Percentiles rank a stretch among this genome's conserved stretches.
phyloP scores from a whole-genome alignment of 805 yeast species.

The Saturnispora gosingensis region DNA sequence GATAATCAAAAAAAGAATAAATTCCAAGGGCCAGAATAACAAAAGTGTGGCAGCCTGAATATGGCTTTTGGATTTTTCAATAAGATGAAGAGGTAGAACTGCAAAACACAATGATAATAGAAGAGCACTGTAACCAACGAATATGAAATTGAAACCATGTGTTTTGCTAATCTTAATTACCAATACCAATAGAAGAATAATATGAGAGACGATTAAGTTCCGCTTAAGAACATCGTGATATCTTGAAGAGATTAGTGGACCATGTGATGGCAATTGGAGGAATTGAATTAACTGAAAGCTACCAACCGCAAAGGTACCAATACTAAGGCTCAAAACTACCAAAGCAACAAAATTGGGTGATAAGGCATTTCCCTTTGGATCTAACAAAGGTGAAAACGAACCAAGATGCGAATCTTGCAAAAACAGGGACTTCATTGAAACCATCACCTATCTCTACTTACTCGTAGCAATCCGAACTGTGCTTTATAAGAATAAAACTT shows the following conservation, averaged over 20 bases:
- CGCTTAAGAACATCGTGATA: conserved; percentile 11
- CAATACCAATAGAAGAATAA: conserved; percentile 6
- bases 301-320: conserved; percentile 14
- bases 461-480: neutral
- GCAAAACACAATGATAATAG: conserved; percentile 16
- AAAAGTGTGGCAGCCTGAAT: conserved; percentile 32
- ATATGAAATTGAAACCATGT: conserved; percentile 3
- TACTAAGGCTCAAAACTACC: conserved; percentile 10
- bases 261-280: conserved; percentile 9
- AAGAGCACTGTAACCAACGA: conserved; percentile 10
- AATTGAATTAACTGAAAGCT: conserved; percentile 15
- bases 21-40: conserved; percentile 32
- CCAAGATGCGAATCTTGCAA: neutral
- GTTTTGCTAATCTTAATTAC: conserved; percentile 2
- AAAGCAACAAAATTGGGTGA: conserved; percentile 26
- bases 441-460: neutral
- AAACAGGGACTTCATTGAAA: neutral
- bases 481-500: neutral
- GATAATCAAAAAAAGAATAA: conserved; percentile 10
- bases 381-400: conserved; percentile 18
- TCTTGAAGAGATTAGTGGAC: conserved; percentile 5
- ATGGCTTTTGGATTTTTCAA: conserved; percentile 34
- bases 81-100: conserved; percentile 34
- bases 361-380: conserved; percentile 20
- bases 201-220: conserved; percentile 10